Base-by-base conservation (phyloP, 345 rosid species). In the Camelina laxa region DNA sequence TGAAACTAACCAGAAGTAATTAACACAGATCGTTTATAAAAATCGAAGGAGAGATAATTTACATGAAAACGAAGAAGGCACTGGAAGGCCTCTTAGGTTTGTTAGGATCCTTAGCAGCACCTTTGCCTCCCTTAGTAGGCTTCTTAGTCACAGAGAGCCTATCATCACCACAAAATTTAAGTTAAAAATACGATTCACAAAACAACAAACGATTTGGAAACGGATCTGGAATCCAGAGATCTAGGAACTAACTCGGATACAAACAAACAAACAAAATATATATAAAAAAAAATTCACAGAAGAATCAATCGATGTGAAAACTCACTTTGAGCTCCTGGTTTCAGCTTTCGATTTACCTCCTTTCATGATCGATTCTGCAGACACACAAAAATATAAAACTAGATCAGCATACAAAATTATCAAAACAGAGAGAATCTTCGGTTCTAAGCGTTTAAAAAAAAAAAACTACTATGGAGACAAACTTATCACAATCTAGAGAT, bases 51-150 rank as follows among this genome's bases (percentile, higher is more conserved):
- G 39, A 9, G 67, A 65, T 7, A 54, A 59, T 38, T 24, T 88
- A 95, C 99, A 95, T 92, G 91, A 95, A 95, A 48, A 88, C 92
- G 81, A 88, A 88, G 90, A 88, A 88, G 69, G 92, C 90, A 69
- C 92, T 88, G 27, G 92, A 75, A 0, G 92, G 90, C 83, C 87
- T 83, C 84, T 88, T 88, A 3, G 92, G 92, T 69, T 88, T 88
- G 81, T 83, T 85, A 1, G 92, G 92, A 77, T 88, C 90, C 75
- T 88, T 88, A 8, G 80, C 88, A 3, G 87, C 88, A 61, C 77
- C 80, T 24, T 86, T 69, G 36, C 83, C 55, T 4, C 60, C 86
- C 78, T 92, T 90, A 0, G 80, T 7, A 14, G 89, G 80, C 75
- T 87, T 91, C 86, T 88, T 89, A 79, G 72, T 89, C 82, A 94